phyloP scores from a whole-genome alignment of 2,329 filamentous ascomycete genomes.

The Annulohypoxylon truncatum region DNA sequence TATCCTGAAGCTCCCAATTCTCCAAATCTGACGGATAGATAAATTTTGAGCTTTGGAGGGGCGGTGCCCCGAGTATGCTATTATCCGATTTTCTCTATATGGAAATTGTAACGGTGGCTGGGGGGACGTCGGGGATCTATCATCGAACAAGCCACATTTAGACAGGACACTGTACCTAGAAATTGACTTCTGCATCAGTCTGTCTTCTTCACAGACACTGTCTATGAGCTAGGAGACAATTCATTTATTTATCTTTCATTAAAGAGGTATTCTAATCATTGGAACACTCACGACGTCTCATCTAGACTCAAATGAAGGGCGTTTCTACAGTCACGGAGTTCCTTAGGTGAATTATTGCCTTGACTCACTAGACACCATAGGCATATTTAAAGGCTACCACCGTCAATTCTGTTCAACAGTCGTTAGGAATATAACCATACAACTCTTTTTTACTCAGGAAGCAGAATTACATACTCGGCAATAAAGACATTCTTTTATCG shows the following conservation, averaged over 20 bases:
- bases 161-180: not conserved
- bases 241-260: not conserved
- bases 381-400: not conserved
- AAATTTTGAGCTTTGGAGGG: constrained; percentile 32
- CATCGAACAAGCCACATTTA: constrained; percentile 2
- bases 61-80: constrained; percentile 1
- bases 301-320: constrained; percentile 8
- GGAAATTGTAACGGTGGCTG: no score
- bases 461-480: not conserved
- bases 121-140: not conserved
- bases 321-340: not conserved
- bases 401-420: not conserved
- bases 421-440: not conserved
- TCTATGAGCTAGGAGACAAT: constrained; percentile 12
- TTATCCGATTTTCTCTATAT: not conserved
- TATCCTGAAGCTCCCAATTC: constrained; percentile 19
- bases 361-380: constrained; percentile 9
- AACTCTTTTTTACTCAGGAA: not conserved
- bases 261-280: not conserved
- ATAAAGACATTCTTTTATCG: no score
- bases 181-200: not conserved
- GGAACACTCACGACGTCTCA: not conserved
- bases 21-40: not conserved
- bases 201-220: constrained; percentile 3
- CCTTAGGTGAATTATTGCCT: not conserved